Percentiles rank a stretch among this genome's conserved stretches.
phyloP scores from a whole-genome alignment of 2,329 filamentous ascomycete species.

The Venturia oleaginea region DNA sequence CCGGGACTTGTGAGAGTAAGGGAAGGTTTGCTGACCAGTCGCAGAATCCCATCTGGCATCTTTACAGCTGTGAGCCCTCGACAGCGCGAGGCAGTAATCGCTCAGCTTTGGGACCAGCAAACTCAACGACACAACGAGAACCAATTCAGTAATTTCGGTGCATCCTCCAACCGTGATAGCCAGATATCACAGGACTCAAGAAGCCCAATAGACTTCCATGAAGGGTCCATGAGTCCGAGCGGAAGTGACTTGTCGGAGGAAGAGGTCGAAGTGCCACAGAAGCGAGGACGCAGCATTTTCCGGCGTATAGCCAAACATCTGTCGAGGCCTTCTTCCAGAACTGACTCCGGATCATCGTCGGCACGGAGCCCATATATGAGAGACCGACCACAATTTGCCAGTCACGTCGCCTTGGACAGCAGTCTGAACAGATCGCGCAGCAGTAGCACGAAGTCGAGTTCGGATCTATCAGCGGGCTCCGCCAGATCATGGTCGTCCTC shows the following conservation, averaged over 20 bases:
- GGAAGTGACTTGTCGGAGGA: constrained; percentile 4
- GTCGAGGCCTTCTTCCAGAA: not conserved
- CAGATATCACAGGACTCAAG: not conserved
- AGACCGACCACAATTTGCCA: not conserved
- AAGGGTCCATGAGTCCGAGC: not conserved
- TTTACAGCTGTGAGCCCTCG: not conserved
- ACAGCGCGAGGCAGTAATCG: not conserved
- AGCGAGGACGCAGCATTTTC: constrained; percentile 7
- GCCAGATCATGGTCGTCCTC: not conserved
- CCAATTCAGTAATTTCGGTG: not conserved
- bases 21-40: not conserved
- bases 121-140: not conserved
- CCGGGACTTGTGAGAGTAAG: not conserved
- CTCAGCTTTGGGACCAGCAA: constrained; percentile 2
- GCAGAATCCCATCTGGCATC: not conserved
- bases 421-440: constrained; percentile 1
- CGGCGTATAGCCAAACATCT: not conserved
- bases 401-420: not conserved
- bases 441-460: not conserved
- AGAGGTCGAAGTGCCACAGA: not conserved
- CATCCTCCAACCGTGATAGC: not conserved
- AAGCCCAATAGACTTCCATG: not conserved
- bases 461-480: not conserved
- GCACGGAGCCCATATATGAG: not conserved
- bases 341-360: not conserved